Base-by-base conservation (phyloP, 306 rosid species). In the Cucumis hystrix region DNA sequence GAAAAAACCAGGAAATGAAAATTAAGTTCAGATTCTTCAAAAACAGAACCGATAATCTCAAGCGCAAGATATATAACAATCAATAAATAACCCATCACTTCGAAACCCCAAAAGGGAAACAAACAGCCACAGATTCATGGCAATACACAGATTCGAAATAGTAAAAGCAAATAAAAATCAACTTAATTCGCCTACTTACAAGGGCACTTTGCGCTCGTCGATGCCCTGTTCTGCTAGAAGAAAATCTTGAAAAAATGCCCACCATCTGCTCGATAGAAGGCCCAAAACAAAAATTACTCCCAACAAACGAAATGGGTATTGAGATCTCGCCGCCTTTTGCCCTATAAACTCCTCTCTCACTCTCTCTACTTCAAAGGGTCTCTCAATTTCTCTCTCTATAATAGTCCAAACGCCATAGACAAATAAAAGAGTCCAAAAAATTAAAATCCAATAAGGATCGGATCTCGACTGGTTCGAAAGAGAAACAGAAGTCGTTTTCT, bases 201-300 rank as follows among this genome's bases (percentile, higher is more conserved):
- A 95, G 66, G 13, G 97, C 97, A 62, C 99, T 95, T 78, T 92
- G 99, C 23, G 91, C 89, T n/a, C 99, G 89, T 70, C 99, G 91
- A 85, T 95, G 99, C 33, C 81, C 83, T 62, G 81, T 80, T 82
- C 90, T 89, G 80, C 91, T 87, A 69, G 79, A 88, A 45, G 97
- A 89, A 79, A 95, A 92, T 84, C 93, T 88, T 4, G 99, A 95
- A 89, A 95, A 95, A 77, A 95, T 76, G 75, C 99, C 97, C 83
- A 92, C 99, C 99, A 95, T 92, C 8, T 18, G 74, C 79, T 52
- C 40, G 68, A 14, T 76, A 55, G 72, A 71, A 78, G 75, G 77
- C 47, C 70, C 62, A 81, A 88, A 78, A 69, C 78, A 74, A 58
- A 39, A 76, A 20, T 21, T 13, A 76, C 68, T 4, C 23, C 0